A percentile compares a stretch with the other conserved stretches of the same genome.
Conservation (phyloP, 148 eudicot genomes). For the Chenopodium album region DNA sequence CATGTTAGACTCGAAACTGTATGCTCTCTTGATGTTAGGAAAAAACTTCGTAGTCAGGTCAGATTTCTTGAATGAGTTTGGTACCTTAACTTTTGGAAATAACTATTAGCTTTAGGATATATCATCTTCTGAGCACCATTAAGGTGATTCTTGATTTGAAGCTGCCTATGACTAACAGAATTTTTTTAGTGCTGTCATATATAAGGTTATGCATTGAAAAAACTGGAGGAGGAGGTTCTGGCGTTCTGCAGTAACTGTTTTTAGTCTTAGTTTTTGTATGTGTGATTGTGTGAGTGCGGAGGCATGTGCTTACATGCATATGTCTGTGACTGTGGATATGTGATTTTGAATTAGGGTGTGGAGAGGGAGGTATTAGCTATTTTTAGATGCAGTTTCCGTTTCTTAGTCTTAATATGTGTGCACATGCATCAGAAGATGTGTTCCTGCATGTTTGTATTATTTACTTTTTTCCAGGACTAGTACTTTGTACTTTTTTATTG, state of each 20-base stretch:
- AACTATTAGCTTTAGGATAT: not conserved
- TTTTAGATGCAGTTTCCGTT: not conserved
- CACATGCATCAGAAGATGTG: not conserved
- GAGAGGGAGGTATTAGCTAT: not conserved
- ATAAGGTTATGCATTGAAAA: not conserved
- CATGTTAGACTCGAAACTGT: not conserved
- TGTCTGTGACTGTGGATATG: too few species aligned
- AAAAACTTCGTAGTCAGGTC: not conserved
- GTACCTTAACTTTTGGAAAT: not conserved
- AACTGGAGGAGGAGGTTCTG: too few species aligned
- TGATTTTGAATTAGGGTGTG: not conserved
- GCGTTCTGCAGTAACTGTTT: not conserved
- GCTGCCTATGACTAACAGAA: not conserved
- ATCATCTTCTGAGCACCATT: not conserved
- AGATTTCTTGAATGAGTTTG: not conserved
- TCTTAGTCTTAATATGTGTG: not conserved
- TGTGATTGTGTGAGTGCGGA: not conserved
- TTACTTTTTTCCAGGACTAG: not conserved
- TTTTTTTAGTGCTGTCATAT: too few species aligned
- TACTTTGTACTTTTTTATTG: not conserved
- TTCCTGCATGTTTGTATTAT: too few species aligned
- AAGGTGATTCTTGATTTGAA: not conserved
- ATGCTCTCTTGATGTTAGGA: not conserved
- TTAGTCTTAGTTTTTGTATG: not conserved
- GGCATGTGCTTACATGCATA: too few species aligned